Conservation (phyloP, 2,329 filamentous ascomycete species). For the Sarocladiaceae sp. region DNA sequence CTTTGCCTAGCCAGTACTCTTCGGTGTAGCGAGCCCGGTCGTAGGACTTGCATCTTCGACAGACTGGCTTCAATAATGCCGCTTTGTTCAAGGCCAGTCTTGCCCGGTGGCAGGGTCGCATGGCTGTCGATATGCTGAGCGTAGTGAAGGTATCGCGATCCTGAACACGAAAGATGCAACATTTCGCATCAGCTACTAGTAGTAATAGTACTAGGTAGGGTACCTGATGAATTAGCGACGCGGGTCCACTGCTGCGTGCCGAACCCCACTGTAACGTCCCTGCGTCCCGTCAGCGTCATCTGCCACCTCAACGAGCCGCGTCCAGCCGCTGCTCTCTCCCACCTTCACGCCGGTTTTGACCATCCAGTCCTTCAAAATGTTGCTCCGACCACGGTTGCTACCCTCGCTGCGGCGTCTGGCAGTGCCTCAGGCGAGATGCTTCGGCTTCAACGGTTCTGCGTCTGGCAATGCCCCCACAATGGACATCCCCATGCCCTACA, state of each 20-base stretch:
- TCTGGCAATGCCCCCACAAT: slow-evolving; percentile 18
- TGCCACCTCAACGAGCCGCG: neutral
- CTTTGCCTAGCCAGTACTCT: slow-evolving; percentile 23
- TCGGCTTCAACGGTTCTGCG: slow-evolving; percentile 34
- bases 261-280: neutral
- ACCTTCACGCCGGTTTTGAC: neutral
- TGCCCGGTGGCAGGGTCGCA: neutral
- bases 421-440: slow-evolving; percentile 29
- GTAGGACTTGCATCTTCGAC: slow-evolving; percentile 27
- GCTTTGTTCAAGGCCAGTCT: neutral
- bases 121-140: neutral
- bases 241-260: slow-evolving; percentile 1
- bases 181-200: no score
- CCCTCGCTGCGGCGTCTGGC: slow-evolving; percentile 29
- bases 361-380: slow-evolving; percentile 19
- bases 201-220: no score
- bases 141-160: no score
- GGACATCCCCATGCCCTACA: slow-evolving; percentile 53
- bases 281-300: slow-evolving; percentile 1
- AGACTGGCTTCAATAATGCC: neutral
- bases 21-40: slow-evolving; percentile 22
- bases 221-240: no score
- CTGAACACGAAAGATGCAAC: neutral
- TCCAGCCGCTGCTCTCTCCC: slow-evolving; percentile 1
- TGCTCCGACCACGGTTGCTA: slow-evolving; percentile 23